Percentiles rank a stretch among this genome's conserved stretches.
phyloP scores from a whole-genome alignment of 345 rosid species.

The Trapa incisa region DNA sequence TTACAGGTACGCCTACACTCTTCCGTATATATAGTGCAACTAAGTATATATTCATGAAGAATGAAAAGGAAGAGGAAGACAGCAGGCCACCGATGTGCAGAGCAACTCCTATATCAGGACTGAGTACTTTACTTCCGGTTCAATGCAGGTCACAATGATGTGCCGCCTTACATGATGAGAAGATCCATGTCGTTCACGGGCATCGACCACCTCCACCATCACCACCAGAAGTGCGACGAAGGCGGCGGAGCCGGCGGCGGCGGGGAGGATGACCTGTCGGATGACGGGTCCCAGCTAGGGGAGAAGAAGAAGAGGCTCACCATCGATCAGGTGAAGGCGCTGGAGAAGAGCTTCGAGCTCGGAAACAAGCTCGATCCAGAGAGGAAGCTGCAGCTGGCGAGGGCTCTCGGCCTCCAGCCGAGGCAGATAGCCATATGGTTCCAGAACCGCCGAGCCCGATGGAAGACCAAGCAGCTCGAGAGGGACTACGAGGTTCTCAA shows the following conservation, averaged over 20 bases:
- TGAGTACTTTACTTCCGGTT: neutral
- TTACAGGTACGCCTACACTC: neutral
- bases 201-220: slow-evolving; percentile 4
- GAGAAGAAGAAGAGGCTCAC: slow-evolving; percentile 76
- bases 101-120: too few species aligned
- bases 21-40: too few species aligned
- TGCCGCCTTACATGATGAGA: slow-evolving; percentile 7
- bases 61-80: too few species aligned
- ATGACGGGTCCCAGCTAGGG: slow-evolving; percentile 48
- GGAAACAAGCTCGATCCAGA: slow-evolving; percentile 77
- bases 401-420: slow-evolving; percentile 56
- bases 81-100: too few species aligned
- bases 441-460: slow-evolving; percentile 64
- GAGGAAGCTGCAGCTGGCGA: slow-evolving; percentile 60
- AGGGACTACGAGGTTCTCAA: slow-evolving; percentile 53
- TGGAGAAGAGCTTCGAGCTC: slow-evolving; percentile 61
- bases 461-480: slow-evolving; percentile 74
- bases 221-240: neutral
- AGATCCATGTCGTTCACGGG: slow-evolving; percentile 13
- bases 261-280: slow-evolving; percentile 12
- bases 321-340: slow-evolving; percentile 60
- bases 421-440: slow-evolving; percentile 72
- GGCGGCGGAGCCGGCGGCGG: slow-evolving; percentile 1
- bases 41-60: too few species aligned
- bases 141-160: neutral